A percentile compares a stretch with the other conserved stretches of the same genome.
These are phyloP conservation scores for Niveomyces coronatus DNA, from an alignment of 2,329 filamentous ascomycete genomes.

Conservation along the genomic window DNA sequence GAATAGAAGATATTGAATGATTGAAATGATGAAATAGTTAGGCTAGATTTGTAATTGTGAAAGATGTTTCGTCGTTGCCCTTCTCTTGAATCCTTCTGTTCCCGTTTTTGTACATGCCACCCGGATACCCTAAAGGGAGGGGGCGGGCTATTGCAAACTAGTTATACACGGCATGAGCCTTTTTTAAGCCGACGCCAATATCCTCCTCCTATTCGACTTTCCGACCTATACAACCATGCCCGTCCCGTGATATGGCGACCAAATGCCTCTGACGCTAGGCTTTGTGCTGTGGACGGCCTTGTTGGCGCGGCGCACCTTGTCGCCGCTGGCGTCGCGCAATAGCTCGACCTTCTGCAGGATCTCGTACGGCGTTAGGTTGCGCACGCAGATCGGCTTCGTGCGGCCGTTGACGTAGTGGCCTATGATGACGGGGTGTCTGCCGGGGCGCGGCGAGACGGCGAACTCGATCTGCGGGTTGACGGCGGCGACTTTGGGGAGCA, in stretches of 20 bases:
- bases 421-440: constrained; percentile 78
- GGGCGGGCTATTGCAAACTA: constrained; percentile 7
- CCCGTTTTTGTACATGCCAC: no score
- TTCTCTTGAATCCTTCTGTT: neutral
- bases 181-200: constrained; percentile 1
- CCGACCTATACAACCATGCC: constrained; percentile 37
- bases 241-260: constrained; percentile 59
- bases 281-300: constrained; percentile 56
- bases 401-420: constrained; percentile 90
- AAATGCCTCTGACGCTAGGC: constrained; percentile 57
- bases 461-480: constrained; percentile 85
- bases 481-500: constrained; percentile 67
- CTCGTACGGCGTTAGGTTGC: constrained; percentile 71
- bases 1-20: neutral
- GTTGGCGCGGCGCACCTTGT: constrained; percentile 55
- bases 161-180: constrained; percentile 8
- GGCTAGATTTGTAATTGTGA: constrained; percentile 7
- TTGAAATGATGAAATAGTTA: no score
- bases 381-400: constrained; percentile 77
- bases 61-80: constrained; percentile 4
- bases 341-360: constrained; percentile 71
- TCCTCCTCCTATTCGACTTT: constrained; percentile 15
- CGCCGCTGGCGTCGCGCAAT: constrained; percentile 63
- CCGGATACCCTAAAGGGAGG: no score
- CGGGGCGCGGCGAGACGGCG: constrained; percentile 79